These are phyloP conservation scores for Leccinum angustisporum DNA, from an alignment of 1,284 basidiomycete species.

Conservation along the genomic window DNA sequence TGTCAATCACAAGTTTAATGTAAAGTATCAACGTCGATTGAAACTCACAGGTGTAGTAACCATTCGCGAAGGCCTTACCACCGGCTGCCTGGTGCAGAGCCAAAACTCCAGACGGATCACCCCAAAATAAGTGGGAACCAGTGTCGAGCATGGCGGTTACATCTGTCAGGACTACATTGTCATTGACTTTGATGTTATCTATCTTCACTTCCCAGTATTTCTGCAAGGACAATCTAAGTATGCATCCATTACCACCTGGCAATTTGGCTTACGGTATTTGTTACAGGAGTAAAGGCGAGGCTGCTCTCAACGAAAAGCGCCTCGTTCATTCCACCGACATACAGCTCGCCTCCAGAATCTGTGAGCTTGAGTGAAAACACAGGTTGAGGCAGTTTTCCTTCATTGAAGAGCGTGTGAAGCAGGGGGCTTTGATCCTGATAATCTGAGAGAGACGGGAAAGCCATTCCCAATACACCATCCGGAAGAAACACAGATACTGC, in stretches of 20 bases:
- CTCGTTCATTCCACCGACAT: neutral
- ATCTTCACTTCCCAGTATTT: neutral
- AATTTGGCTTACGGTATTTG: neutral
- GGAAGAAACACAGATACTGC: neutral
- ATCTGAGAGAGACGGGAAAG: neutral
- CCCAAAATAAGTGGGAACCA: neutral
- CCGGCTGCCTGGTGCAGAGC: neutral
- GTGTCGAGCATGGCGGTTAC: neutral
- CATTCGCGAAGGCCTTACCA: neutral
- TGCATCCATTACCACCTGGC: neutral
- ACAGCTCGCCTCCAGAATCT: neutral
- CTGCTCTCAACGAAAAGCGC: neutral
- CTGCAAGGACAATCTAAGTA: neutral
- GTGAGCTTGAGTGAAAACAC: neutral
- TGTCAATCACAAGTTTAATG: neutral
- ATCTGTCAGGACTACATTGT: neutral
- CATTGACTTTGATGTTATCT: neutral
- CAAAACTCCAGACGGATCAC: neutral
- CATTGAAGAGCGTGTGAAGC: neutral
- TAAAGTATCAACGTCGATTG: neutral
- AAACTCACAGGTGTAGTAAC: neutral
- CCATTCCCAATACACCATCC: neutral
- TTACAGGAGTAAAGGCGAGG: neutral
- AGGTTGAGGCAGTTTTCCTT: neutral
- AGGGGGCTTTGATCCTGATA: neutral